Conservation (phyloP, 352 stramenopile genomes). For the Pythium biforme region DNA sequence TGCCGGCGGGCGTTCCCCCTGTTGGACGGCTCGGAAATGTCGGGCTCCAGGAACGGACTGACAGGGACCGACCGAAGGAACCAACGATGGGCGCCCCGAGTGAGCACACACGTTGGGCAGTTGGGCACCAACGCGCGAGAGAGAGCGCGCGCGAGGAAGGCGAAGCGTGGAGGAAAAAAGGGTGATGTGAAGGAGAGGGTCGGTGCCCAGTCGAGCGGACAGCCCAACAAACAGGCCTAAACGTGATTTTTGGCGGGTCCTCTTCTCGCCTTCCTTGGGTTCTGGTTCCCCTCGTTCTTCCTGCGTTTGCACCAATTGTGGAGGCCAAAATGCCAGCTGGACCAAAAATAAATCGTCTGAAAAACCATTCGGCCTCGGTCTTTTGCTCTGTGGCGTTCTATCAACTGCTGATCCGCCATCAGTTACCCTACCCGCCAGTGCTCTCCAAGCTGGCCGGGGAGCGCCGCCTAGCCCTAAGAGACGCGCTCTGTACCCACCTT, state of each 20-base stretch:
- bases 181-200: background rate
- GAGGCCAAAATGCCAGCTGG: background rate
- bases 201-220: background rate
- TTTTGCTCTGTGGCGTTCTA: background rate
- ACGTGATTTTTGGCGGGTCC: background rate
- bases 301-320: background rate
- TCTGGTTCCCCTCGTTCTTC: background rate
- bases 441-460: background rate
- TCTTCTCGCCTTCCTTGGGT: background rate
- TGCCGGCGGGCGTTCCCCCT: background rate
- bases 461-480: constrained; percentile 1
- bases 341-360: background rate
- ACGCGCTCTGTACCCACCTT: constrained; percentile 8
- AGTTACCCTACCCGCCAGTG: constrained; percentile 7
- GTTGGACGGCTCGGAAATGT: constrained; percentile 10
- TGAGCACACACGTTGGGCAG: constrained; percentile 3
- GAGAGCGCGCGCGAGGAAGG: constrained; percentile 13
- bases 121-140: constrained; percentile 9
- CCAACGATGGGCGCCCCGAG: too few relatives aligned
- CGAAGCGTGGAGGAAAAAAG: background rate
- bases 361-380: background rate
- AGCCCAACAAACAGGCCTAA: background rate
- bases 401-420: constrained; percentile 3
- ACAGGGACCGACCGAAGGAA: background rate
- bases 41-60: background rate